A percentile compares a stretch with the other conserved stretches of the same genome.
phyloP scores from a whole-genome alignment of 805 yeast genomes.

The Saccharomycopsis sp. region DNA sequence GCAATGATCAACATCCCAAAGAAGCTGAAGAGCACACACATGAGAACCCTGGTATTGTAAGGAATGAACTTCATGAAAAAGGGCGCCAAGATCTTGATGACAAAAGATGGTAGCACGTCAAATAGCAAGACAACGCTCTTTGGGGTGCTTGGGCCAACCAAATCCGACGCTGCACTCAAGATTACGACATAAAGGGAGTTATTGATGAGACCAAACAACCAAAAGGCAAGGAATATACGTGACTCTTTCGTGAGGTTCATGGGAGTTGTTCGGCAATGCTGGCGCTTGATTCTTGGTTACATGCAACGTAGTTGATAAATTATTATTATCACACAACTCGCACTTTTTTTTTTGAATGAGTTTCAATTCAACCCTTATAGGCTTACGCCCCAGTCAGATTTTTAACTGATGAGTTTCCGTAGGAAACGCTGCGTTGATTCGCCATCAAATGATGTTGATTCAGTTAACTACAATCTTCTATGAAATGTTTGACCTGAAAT shows the following conservation, averaged over 20 bases:
- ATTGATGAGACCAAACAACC: slow-evolving; percentile 79
- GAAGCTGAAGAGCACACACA: slow-evolving; percentile 49
- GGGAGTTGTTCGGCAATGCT: not conserved
- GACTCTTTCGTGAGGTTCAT: not conserved
- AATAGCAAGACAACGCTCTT: slow-evolving; percentile 80
- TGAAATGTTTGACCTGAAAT: too few relatives aligned
- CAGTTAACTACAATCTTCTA: too few relatives aligned
- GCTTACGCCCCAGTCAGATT: not conserved
- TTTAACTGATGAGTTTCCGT: too few relatives aligned
- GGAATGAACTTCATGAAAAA: slow-evolving; percentile 63
- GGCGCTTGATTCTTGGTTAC: slow-evolving; percentile 1
- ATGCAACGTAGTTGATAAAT: too few relatives aligned
- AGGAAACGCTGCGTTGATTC: too few relatives aligned
- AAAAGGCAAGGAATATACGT: slow-evolving; percentile 47
- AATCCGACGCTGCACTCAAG: slow-evolving; percentile 82
- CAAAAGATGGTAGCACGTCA: slow-evolving; percentile 77
- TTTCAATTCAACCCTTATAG: not conserved
- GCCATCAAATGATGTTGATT: too few relatives aligned
- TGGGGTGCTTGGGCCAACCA: slow-evolving; percentile 77
- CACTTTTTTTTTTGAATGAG: too few relatives aligned
- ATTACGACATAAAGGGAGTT: slow-evolving; percentile 88
- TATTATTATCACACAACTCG: too few relatives aligned
- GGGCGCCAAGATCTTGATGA: slow-evolving; percentile 51
- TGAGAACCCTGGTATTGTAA: slow-evolving; percentile 44
- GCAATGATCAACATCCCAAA: slow-evolving; percentile 64